Evolutionary conservation across 1,284 basidiomycete species (phyloP).

Genomic region (Anthracocystis panici-leucophaei): DNA sequence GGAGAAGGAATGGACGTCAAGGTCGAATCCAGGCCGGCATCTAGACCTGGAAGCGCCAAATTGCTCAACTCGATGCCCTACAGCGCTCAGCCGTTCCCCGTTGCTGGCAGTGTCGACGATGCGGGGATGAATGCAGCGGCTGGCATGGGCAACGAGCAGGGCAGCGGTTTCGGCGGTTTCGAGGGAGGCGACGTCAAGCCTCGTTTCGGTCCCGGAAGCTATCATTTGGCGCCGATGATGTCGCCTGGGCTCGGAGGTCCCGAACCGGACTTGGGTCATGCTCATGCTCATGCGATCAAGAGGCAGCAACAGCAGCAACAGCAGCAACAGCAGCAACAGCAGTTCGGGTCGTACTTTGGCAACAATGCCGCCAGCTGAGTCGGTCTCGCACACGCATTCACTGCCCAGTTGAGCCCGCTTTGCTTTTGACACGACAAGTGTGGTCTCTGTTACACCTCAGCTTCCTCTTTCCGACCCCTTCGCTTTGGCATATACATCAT

Average conservation of each 20-base stretch:
- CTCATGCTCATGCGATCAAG: conserved; percentile 1
- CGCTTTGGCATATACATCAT: conserved; percentile 4
- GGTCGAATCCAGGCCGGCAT: conserved; percentile 14
- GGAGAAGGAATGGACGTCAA: conserved; percentile 10
- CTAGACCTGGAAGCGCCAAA: conserved; percentile 33
- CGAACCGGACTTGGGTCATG: conserved; percentile 11
- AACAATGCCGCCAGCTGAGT: conserved; percentile 12
- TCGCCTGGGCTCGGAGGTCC: conserved; percentile 18
- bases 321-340: conserved; percentile 11
- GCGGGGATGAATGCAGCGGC: conserved; percentile 1
- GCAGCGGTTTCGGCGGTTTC: conserved; percentile 9
- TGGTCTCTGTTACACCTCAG: background rate
- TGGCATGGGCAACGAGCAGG: conserved; percentile 9
- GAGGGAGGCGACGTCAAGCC: conserved; percentile 18
- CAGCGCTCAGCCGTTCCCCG: conserved; percentile 16
- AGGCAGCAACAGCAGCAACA: conserved; percentile 18
- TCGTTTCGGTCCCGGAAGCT: conserved; percentile 24
- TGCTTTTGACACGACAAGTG: background rate
- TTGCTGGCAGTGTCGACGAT: conserved; percentile 12
- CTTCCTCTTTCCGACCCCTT: background rate
- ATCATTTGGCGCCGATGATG: conserved; percentile 20
- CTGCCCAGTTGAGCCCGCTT: background rate
- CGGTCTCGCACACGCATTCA: background rate
- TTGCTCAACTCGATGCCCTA: conserved; percentile 17
- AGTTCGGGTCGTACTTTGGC: conserved; percentile 27